Percentiles rank a stretch among this genome's conserved stretches.
phyloP scores from a whole-genome alignment of 257 asterid genomes.

The Salvia splendens region DNA sequence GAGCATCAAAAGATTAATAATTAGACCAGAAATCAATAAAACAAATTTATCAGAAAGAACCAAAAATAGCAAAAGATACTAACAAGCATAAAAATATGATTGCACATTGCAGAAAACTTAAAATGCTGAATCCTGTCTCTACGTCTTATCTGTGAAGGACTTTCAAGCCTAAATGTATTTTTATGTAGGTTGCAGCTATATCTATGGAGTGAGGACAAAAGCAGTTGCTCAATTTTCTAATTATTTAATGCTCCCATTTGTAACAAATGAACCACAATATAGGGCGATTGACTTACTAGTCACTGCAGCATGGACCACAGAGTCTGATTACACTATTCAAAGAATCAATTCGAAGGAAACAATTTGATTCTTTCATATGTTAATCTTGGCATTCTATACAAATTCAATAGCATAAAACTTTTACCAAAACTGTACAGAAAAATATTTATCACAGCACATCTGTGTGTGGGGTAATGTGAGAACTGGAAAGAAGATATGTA shows the following conservation, averaged over 20 bases:
- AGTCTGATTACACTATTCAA: not conserved
- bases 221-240: constrained; percentile 1
- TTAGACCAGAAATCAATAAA: constrained; percentile 6
- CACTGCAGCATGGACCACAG: not conserved
- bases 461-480: constrained; percentile 3
- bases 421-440: not conserved
- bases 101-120: constrained; percentile 14
- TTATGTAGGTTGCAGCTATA: not conserved
- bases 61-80: constrained; percentile 9
- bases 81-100: constrained; percentile 12
- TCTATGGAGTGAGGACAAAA: not conserved
- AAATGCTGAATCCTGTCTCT: constrained; percentile 17
- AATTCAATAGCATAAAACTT: constrained; percentile 2
- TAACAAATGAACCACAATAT: constrained; percentile 22
- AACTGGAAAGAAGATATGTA: constrained; percentile 7
- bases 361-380: not conserved
- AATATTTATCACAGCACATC: constrained; percentile 6
- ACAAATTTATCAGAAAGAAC: constrained; percentile 18
- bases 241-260: constrained; percentile 14
- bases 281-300: not conserved
- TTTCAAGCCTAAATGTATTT: constrained; percentile 14
- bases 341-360: constrained; percentile 3
- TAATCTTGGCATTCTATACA: not conserved
- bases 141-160: constrained; percentile 2
- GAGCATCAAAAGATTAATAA: constrained; percentile 26